phyloP scores from a whole-genome alignment of 192 early-diverging fungal genomes.

The Backusella macrospora region DNA sequence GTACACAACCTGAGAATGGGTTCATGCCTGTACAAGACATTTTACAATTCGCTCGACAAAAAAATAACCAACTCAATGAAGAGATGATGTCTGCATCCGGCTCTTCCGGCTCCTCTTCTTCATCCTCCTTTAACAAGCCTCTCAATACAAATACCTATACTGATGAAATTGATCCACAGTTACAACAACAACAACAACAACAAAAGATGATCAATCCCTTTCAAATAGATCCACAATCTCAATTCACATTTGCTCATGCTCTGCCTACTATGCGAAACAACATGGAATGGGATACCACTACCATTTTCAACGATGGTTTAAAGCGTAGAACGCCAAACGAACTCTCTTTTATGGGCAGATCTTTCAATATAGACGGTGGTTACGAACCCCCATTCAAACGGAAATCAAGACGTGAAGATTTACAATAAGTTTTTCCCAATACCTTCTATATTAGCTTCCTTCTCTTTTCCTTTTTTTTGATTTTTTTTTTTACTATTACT shows the following conservation, averaged over 20 bases:
- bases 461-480: too few relatives aligned
- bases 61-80: conserved; percentile 34
- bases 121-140: conserved; percentile 16
- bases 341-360: conserved; percentile 39
- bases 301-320: conserved; percentile 14
- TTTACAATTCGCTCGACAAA: conserved; percentile 39
- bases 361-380: conserved; percentile 25
- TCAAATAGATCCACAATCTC: conserved; percentile 40
- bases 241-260: conserved; percentile 40
- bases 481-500: not conserved
- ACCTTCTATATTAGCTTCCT: not conserved
- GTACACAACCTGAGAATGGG: conserved; percentile 45
- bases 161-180: not conserved
- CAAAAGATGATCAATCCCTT: conserved; percentile 28
- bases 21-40: conserved; percentile 40
- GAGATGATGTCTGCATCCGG: conserved; percentile 26
- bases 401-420: conserved; percentile 29
- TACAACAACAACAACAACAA: not conserved
- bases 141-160: conserved; percentile 4
- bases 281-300: conserved; percentile 12
- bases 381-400: conserved; percentile 40
- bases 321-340: conserved; percentile 28
- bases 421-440: not conserved
- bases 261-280: conserved; percentile 9
- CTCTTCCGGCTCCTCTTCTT: not conserved